Conservation (phyloP, 2,329 filamentous ascomycete genomes). For the Purpureocillium takamizusanense region DNA sequence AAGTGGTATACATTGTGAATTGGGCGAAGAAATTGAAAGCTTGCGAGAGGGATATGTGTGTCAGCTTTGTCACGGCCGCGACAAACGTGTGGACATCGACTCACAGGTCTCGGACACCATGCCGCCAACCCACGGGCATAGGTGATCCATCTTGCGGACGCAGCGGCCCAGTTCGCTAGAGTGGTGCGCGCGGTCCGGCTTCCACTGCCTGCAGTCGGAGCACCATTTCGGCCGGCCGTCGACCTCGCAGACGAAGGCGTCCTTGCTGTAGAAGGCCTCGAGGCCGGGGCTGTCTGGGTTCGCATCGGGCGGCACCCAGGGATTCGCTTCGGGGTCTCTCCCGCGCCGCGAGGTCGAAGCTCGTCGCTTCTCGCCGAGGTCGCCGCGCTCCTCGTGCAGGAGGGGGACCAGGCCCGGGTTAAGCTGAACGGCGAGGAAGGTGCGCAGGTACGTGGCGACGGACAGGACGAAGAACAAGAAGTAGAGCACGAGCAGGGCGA, state of each 20-base stretch:
- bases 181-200: conserved; percentile 81
- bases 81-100: conserved; percentile 13
- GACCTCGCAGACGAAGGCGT: conserved; percentile 74
- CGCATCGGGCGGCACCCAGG: conserved; percentile 29
- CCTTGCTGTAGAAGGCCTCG: conserved; percentile 70
- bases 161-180: conserved; percentile 75
- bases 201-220: conserved; percentile 74
- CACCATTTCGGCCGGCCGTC: conserved; percentile 87
- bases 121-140: conserved; percentile 94
- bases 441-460: conserved; percentile 59
- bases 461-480: conserved; percentile 63
- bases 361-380: conserved; percentile 18
- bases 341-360: conserved; percentile 8
- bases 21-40: conserved; percentile 90
- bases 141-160: conserved; percentile 87
- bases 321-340: conserved; percentile 16
- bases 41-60: conserved; percentile 13
- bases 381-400: conserved; percentile 26
- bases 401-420: conserved; percentile 69
- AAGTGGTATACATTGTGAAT: conserved; percentile 64
- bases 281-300: conserved; percentile 58
- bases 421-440: conserved; percentile 56
- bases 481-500: conserved; percentile 64
- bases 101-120: conserved; percentile 73
- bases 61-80: background rate